Evolutionary conservation across 345 rosid species (phyloP).

Genomic region (Durio zibethinus): DNA sequence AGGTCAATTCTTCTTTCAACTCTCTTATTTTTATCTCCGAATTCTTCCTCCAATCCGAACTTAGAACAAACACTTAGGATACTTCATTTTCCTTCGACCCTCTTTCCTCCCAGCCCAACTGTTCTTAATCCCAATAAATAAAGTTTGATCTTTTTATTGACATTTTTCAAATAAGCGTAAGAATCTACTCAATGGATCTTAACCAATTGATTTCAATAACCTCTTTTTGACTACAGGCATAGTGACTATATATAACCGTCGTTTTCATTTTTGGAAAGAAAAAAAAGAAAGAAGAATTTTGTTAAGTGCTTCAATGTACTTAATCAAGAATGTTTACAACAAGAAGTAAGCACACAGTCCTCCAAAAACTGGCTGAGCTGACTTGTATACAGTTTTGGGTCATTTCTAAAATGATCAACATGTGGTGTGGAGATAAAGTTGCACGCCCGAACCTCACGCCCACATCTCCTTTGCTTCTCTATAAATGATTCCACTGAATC

Average conservation of each 20-base stretch:
- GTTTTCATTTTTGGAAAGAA: too few relatives aligned
- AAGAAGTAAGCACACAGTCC: slow-evolving; percentile 55
- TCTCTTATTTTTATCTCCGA: too few relatives aligned
- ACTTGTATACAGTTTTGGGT: slow-evolving; percentile 68
- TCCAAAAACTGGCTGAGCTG: slow-evolving; percentile 83
- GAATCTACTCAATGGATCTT: too few relatives aligned
- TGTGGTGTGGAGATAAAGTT: slow-evolving; percentile 95
- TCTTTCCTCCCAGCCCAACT: background rate
- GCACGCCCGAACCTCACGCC: slow-evolving; percentile 81
- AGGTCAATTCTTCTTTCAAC: too few relatives aligned
- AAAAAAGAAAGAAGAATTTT: too few relatives aligned
- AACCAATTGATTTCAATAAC: too few relatives aligned
- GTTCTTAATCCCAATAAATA: background rate
- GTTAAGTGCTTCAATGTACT: background rate
- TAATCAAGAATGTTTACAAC: slow-evolving; percentile 39
- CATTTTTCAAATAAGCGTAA: too few relatives aligned
- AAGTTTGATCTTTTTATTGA: too few relatives aligned
- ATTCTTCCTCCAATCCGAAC: too few relatives aligned
- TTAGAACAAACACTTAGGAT: too few relatives aligned
- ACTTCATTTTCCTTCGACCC: background rate
- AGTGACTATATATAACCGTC: too few relatives aligned
- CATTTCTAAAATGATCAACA: slow-evolving; percentile 93
- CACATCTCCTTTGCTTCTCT: slow-evolving; percentile 69
- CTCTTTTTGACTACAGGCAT: too few relatives aligned
- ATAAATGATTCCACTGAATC: slow-evolving; percentile 79